Base-by-base conservation (phyloP, 352 stramenopile genomes). In the Phytophthora tubulina region DNA sequence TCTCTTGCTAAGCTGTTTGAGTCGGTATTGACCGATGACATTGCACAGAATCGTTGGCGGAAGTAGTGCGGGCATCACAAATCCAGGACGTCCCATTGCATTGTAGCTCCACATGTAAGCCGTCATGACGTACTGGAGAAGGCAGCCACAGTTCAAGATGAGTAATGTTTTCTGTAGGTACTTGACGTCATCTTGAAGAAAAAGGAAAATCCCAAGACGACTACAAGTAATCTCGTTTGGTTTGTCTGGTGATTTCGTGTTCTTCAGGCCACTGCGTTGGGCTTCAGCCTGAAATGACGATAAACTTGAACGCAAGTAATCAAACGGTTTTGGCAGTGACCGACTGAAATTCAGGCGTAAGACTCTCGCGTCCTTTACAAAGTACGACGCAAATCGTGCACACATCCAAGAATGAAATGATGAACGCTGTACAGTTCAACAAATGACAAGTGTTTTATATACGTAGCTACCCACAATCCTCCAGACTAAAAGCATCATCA, bases 61-160 rank as follows among this genome's bases (percentile, higher is more conserved):
- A 9, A 63, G 42, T 3, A 63, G 32, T 6, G 21, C 42, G n/a
- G 44, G 41, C 42, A 63, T 54, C 31, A 63, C 56, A 31, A 54
- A 63, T 31, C 10, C 15, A 63, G 56, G 41, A 53, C 55, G 55
- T 2, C 30, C 32, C 35, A 33, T 10, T 53, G 55, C 38, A 44
- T 44, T 33, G 31, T 63, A 63, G 11, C 55, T 53, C 56, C 44
- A 63, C 56, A 63, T 38, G 39, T 46, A 63, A 10, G 39, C 30
- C 10, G 55, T 63, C 55, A 63, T 63, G 31, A 63, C 8, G 44
- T 63, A 54, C 56, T 63, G 56, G 27, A 46, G 38, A 36, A 54
- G 42, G 5, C 56, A 63, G 5, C 56, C 30, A 14, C 42, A 63
- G 41, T 63, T 63, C 6, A 63, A 54, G 11, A 63, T 17, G 10